Evolutionary conservation across 164 flowering plant species (phyloP).

Genomic region (Dillenia turbinata): DNA sequence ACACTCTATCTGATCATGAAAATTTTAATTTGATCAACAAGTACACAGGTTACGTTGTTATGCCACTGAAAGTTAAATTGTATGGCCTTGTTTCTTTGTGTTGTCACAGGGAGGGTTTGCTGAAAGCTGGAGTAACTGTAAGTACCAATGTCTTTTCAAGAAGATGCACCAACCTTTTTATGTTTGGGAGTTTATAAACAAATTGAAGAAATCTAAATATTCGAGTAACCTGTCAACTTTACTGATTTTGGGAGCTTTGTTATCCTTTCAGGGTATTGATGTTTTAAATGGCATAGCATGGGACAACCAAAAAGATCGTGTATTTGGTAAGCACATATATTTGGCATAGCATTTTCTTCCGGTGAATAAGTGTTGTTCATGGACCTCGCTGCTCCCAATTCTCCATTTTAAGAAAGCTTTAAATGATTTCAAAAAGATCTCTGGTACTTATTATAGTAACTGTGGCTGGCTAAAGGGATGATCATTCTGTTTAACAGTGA

Average conservation of each 20-base stretch:
- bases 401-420: no score
- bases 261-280: conserved; percentile 52
- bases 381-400: background rate
- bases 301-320: conserved; percentile 58
- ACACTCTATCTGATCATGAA: background rate
- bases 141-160: conserved; percentile 8
- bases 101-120: conserved; percentile 41
- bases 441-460: background rate
- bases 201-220: background rate
- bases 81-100: background rate
- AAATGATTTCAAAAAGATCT: background rate
- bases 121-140: conserved; percentile 50
- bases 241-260: background rate
- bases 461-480: background rate
- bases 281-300: conserved; percentile 98
- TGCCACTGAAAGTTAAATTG: background rate
- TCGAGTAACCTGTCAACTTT: background rate
- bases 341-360: background rate
- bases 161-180: background rate
- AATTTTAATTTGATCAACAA: background rate
- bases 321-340: conserved; percentile 57
- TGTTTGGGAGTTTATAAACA: background rate
- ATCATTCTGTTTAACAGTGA: conserved; percentile 41
- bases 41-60: background rate
- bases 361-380: background rate